phyloP scores from a whole-genome alignment of 768 basidiomycete species.

The Leccinum rimulosum region DNA sequence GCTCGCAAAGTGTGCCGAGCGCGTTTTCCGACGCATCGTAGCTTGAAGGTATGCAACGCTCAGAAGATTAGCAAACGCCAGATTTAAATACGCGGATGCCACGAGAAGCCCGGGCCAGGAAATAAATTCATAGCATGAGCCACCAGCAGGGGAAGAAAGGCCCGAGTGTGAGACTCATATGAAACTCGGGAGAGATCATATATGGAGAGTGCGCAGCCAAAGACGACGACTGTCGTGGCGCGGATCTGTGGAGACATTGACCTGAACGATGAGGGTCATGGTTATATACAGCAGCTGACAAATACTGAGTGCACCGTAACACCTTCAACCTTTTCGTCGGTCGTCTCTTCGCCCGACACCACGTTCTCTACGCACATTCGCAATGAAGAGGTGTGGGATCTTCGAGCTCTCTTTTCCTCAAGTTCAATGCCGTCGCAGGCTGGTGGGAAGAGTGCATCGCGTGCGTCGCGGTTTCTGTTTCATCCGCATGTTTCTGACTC shows the following conservation, averaged over 20 bases:
- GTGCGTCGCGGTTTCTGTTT: conserved; percentile 42
- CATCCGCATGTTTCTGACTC: neutral
- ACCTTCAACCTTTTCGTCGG: neutral
- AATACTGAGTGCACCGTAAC: neutral
- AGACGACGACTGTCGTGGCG: neutral
- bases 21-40: conserved; percentile 20
- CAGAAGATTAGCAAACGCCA: conserved; percentile 14
- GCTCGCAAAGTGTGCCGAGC: conserved; percentile 37
- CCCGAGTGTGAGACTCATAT: neutral
- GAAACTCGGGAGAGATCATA: conserved; percentile 2
- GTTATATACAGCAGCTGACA: neutral
- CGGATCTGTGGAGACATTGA: conserved; percentile 8
- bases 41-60: conserved; percentile 23
- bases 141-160: conserved; percentile 2
- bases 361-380: conserved; percentile 11
- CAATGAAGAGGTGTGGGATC: conserved; percentile 35
- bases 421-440: conserved; percentile 88
- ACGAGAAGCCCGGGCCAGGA: conserved; percentile 12
- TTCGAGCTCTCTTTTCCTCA: conserved; percentile 39
- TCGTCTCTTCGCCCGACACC: neutral
- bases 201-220: conserved; percentile 21
- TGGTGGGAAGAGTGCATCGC: conserved; percentile 94
- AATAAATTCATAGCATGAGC: conserved; percentile 11
- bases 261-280: conserved; percentile 8
- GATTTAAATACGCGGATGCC: conserved; percentile 25